Evolutionary conservation across 1,139 yeast genomes (phyloP).

Genomic region (Suhomyces bokatorum): DNA sequence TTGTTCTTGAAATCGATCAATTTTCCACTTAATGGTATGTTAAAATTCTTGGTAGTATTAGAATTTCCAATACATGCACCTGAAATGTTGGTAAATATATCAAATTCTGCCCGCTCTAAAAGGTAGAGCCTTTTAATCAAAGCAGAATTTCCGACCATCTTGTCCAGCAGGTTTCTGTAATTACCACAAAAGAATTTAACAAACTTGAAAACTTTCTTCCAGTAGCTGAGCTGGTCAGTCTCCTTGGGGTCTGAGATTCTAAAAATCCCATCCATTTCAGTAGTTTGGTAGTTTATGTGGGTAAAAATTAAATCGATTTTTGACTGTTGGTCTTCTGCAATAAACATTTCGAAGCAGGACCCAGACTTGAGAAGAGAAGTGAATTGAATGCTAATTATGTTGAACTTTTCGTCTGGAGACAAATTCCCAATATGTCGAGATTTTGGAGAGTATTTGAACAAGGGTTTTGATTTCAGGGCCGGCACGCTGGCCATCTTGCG

Average conservation of each 20-base stretch:
- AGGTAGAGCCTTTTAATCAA: slow-evolving; percentile 10
- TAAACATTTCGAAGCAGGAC: slow-evolving; percentile 17
- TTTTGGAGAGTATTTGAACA: background rate
- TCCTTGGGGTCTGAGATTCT: slow-evolving; percentile 1
- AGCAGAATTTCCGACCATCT: slow-evolving; percentile 6
- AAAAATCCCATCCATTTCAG: slow-evolving; percentile 23
- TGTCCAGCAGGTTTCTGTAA: slow-evolving; percentile 4
- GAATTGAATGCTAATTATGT: slow-evolving; percentile 23
- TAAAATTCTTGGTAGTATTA: background rate
- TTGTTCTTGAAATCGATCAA: slow-evolving; percentile 37
- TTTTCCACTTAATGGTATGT: slow-evolving; percentile 23
- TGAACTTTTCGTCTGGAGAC: slow-evolving; percentile 19
- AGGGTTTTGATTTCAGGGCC: background rate
- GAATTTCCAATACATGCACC: background rate
- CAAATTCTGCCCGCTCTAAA: slow-evolving; percentile 10
- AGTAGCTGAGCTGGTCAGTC: background rate
- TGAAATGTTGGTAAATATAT: slow-evolving; percentile 2
- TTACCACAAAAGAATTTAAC: slow-evolving; percentile 12
- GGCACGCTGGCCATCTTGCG: background rate
- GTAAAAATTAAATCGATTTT: slow-evolving; percentile 22
- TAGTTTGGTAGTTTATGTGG: slow-evolving; percentile 23
- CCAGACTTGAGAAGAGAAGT: slow-evolving; percentile 23
- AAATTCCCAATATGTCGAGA: slow-evolving; percentile 4
- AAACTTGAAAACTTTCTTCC: slow-evolving; percentile 8
- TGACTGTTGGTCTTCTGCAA: slow-evolving; percentile 10